Base-by-base conservation (phyloP, 169 alveolate genomes). In the Neospora caninum region DNA sequence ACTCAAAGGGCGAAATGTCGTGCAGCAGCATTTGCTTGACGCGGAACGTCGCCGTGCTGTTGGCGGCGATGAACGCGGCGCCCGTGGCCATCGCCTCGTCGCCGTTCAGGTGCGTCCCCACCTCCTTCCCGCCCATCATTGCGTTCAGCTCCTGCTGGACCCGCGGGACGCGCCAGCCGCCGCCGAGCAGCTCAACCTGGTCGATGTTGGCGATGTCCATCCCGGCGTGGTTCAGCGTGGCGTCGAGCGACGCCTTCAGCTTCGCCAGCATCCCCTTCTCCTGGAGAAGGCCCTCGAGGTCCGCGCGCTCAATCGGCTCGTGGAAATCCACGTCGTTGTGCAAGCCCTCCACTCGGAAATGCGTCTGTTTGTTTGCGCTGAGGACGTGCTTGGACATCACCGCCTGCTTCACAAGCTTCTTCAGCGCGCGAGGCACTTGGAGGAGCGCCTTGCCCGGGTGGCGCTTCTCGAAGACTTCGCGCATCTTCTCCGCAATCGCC, bases 61-160 rank as follows among this genome's bases (percentile, higher is more conserved):
- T 92, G 64, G 96, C 95, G 10, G 94, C 96, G 82, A 88, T 88
- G 70, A 95, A 86, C 0, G 96, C 96, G 27, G 96, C 95, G 0
- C 96, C 96, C 31, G 92, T 92, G 13, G 96, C 95, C 91, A 93
- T 92, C 53, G 96, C 95, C 67, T 95, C 96, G 64, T 95, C 96
- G 7, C 94, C 95, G 41, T 95, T 95, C 36, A 95, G 89, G 36
- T 89, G 96, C 43, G 91, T 95, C 34, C 94, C 92, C 38, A 84
- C 54, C 69, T 86, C 94, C 53, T 22, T 45, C 16, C 53, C 78
- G 18, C 86, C 53, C 34, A 42, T 31, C 53, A 73, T 0, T 10
- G 58, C 86, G 49, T 70, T 22, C 42, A 92, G 84, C 0, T 67
- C 91, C 84, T 69, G 43, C 78, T 88, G 93, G 31, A 95, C 87